Evolutionary conservation across 805 yeast species (phyloP), one percentile per base, ranked within the genome.

Genomic region (Yarrowia sp.): DNA sequence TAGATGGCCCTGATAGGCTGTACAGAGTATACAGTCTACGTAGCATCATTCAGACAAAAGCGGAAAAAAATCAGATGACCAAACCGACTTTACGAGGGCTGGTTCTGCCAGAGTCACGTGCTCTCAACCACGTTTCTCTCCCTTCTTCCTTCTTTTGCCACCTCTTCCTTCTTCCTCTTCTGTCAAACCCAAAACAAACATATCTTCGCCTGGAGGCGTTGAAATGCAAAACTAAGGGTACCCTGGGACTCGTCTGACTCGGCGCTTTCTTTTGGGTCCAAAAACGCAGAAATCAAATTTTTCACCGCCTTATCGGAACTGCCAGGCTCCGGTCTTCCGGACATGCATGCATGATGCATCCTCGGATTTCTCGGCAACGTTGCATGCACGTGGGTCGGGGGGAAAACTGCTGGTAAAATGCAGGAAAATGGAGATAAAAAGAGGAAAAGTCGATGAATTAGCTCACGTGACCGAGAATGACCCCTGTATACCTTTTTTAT

Each of bases 361-460:
- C 6, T 14, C 50, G 50, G 50, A 24, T 8, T 13, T 46, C 50
- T 46, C 50, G 50, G 50, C 50, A 46, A 46, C 50, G 50, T 46
- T 24, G 50, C 50, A 46, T 46, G 47, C 52, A 24, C 14, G 13
- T 47, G 38, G 14, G 3, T 20, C 5, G 14, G 9, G 15, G 7
- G 15, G 12, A 7, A n/a, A 4, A n/a, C 0, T 3, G 3, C 0
- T 4, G 2, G 6, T 24, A 24, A 24, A 24, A 24, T 24, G 30
- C 6, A 7, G 7, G 6, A 7, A 24, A 24, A 1, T 24, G 2
- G 30, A 2, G 30, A 24, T 24, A 24, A 24, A 24, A n/a, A n/a
- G n/a, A 2, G 30, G 30, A 24, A 24, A 24, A 24, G 3, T 24
- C 0, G 30, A 24, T 24, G 3, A 0, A 7, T 1, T 24, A 5